Conservation (phyloP, 805 yeast genomes). For the Saccharomyces mikatae region DNA sequence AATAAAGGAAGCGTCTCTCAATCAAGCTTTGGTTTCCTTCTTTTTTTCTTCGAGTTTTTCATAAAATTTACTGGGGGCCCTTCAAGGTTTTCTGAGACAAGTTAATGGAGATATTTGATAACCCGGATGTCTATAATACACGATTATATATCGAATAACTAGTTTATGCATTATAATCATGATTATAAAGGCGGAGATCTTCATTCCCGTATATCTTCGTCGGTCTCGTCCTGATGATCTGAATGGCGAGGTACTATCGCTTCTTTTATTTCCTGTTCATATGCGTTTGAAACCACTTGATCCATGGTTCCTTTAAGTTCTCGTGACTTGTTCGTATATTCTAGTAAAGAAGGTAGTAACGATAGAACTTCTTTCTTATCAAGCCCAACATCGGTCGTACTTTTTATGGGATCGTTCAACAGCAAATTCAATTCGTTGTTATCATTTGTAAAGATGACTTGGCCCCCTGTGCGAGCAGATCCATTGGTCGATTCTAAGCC, state of each 20-base stretch:
- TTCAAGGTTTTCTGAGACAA: neutral
- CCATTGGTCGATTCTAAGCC: constrained; percentile 14
- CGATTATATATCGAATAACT: neutral
- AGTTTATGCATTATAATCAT: neutral
- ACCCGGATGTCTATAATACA: neutral
- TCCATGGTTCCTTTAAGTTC: constrained; percentile 5
- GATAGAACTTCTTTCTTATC: neutral
- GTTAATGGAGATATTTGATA: neutral
- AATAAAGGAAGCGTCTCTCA: neutral
- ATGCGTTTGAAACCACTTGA: neutral
- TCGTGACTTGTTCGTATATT: constrained; percentile 4
- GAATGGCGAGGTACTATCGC: neutral
- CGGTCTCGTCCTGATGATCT: neutral
- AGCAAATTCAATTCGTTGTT: constrained; percentile 8
- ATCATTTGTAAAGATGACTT: constrained; percentile 6
- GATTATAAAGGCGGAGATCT: neutral
- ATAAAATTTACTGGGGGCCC: neutral
- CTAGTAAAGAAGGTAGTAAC: constrained; percentile 9
- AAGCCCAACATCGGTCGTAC: neutral
- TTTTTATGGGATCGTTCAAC: neutral
- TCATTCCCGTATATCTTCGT: neutral
- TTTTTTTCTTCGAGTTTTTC: neutral
- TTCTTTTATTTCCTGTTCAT: constrained; percentile 2
- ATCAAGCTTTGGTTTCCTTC: neutral
- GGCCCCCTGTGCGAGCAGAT: constrained; percentile 3